phyloP scores from a whole-genome alignment of 1,284 basidiomycete genomes.

The Tilletia walkeri region DNA sequence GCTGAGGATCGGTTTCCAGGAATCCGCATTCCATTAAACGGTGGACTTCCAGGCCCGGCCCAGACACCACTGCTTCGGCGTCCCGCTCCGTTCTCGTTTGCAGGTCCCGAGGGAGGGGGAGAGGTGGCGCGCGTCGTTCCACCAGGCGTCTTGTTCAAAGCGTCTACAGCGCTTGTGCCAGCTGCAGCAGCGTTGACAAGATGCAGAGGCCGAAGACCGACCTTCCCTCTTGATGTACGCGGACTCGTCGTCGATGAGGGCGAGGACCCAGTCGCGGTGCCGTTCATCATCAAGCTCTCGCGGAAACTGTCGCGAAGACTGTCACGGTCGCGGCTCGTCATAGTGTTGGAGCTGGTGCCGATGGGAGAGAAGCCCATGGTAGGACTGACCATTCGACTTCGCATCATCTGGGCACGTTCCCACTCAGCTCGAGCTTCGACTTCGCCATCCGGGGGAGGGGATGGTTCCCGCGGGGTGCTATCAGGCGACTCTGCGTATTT shows the following conservation, averaged over 20 bases:
- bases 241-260: constrained; percentile 2
- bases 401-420: constrained; percentile 43
- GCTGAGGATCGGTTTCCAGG: constrained; percentile 8
- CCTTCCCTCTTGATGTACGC: constrained; percentile 4
- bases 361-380: constrained; percentile 15
- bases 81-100: not conserved
- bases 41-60: constrained; percentile 1
- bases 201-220: constrained; percentile 12
- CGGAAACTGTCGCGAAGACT: constrained; percentile 13
- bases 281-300: constrained; percentile 16
- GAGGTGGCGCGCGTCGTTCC: not conserved
- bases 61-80: constrained; percentile 11
- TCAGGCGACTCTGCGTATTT: constrained; percentile 22
- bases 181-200: constrained; percentile 13
- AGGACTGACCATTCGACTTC: constrained; percentile 11
- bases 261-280: not conserved
- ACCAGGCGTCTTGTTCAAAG: not conserved
- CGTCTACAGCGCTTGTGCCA: constrained; percentile 8
- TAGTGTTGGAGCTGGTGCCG: not conserved
- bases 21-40: not conserved
- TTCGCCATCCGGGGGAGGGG: constrained; percentile 51
- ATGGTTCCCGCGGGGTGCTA: constrained; percentile 36
- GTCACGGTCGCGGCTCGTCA: constrained; percentile 11
- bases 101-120: not conserved
- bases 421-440: constrained; percentile 51